Evolutionary conservation across 768 basidiomycete genomes (phyloP), one percentile per base, ranked within the genome.

Genomic region (Gelatoporia subvermispora): DNA sequence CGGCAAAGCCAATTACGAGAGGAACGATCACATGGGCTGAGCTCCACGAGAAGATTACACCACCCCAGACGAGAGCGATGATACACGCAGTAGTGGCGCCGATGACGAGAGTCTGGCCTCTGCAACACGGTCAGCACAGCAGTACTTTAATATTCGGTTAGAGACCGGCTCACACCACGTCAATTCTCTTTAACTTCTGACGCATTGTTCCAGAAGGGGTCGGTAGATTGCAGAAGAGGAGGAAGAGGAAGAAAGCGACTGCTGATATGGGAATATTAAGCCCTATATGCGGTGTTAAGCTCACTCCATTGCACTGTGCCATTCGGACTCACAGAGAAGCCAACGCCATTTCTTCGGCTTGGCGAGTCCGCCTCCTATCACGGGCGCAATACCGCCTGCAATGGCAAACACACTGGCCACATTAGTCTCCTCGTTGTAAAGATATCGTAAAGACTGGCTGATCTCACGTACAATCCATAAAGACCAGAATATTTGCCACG

Each of bases 41-140:
- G 1, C 43, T 34, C 71, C 72, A 73, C 0, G 67, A 43, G 51
- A 66, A 72, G 2, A 56, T 47, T n/a, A 68, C 60, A 4, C 73
- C 72, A 20, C 65, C 72, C 67, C 61, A 66, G 51, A 61, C 54
- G 18, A 66, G 52, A 16, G 52, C 58, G 28, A 63, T 47, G 16
- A 53, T 36, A 21, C 51, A 28, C 4, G 59, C 39, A 1, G 48
- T 52, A 10, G 60, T 54, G 22, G 54, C 49, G 3, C 55, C 44
- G 13, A 62, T 58, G 17, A 66, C 48, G 8, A 66, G 38, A 1
- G 45, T n/a, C 39, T 60, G 62, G 0, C 64, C 61, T 20, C 67
- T 64, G 15, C 16, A 5, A 31, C n/a, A n/a, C n/a, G 13, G 28
- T 31, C 13, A 31, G 13, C 13, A 13, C 5, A 13, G 5, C 5